Evolutionary conservation across 202 grass and related monocot genomes (phyloP).

Genomic region (Musa balbisiana): DNA sequence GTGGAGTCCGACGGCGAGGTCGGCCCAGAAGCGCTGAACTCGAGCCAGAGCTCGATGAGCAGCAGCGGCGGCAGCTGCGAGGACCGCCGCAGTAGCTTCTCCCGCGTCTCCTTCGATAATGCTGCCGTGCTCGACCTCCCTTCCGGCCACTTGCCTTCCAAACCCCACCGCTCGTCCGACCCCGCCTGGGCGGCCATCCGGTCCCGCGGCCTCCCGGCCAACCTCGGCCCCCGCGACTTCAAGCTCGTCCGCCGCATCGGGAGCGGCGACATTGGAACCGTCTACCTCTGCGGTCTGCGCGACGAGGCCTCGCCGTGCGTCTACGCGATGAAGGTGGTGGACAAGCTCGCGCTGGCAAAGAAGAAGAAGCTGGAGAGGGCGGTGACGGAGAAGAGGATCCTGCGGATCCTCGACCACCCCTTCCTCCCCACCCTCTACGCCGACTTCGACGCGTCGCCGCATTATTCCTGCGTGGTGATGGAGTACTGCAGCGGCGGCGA

Average conservation of each 20-base stretch:
- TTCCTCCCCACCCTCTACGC: conserved; percentile 87
- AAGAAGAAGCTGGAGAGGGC: conserved; percentile 84
- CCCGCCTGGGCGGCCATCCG: conserved; percentile 25
- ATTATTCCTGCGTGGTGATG: conserved; percentile 86
- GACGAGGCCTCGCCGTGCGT: conserved; percentile 24
- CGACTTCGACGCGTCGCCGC: conserved; percentile 62
- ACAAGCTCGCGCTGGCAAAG: conserved; percentile 59
- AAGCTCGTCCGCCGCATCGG: conserved; percentile 78
- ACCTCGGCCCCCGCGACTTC: conserved; percentile 67
- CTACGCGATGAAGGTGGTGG: conserved; percentile 99
- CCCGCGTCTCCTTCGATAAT: conserved; percentile 30
- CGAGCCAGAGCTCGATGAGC: conserved; percentile 56
- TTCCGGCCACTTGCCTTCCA: conserved; percentile 26
- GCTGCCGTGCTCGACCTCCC: conserved; percentile 23
- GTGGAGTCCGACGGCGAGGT: conserved; percentile 23
- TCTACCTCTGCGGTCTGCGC: conserved; percentile 69
- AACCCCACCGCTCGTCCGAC: conserved; percentile 33
- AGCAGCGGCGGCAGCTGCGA: conserved; percentile 26
- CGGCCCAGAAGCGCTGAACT: conserved; percentile 27
- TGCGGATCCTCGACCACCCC: conserved; percentile 79
- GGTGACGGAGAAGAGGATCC: conserved; percentile 65
- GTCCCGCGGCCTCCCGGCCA: conserved; percentile 5
- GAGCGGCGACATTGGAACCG: conserved; percentile 78
- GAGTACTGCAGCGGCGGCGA: conserved; percentile 85
- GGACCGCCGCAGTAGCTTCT: conserved; percentile 44